phyloP scores from a whole-genome alignment of 2,329 filamentous ascomycete species.

The Rutstroemia sp. region DNA sequence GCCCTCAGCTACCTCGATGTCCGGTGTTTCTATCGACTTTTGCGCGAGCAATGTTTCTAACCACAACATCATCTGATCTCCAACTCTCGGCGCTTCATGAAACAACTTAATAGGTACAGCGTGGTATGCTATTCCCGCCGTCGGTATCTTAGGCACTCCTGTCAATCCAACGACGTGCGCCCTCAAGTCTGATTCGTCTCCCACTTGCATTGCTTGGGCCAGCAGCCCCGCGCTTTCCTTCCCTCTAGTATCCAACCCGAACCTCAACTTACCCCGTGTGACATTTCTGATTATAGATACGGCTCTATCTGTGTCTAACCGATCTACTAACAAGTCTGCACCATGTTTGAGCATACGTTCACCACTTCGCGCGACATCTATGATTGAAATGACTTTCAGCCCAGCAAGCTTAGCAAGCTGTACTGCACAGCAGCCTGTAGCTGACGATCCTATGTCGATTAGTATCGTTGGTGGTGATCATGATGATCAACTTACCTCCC shows the following conservation, averaged over 20 bases:
- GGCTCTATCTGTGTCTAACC: conserved; percentile 57
- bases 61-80: conserved; percentile 57
- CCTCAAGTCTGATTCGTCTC: conserved; percentile 12
- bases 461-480: not conserved
- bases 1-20: conserved; percentile 56
- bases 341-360: conserved; percentile 42
- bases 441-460: conserved; percentile 48
- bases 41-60: conserved; percentile 55
- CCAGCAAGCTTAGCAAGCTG: conserved; percentile 63
- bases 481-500: conserved; percentile 45
- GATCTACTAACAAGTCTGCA: conserved; percentile 62
- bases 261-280: conserved; percentile 50
- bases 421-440: conserved; percentile 57
- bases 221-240: conserved; percentile 54
- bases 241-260: conserved; percentile 62
- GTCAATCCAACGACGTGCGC: conserved; percentile 61
- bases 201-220: conserved; percentile 19
- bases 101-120: conserved; percentile 68
- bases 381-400: conserved; percentile 56
- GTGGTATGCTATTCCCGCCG: conserved; percentile 21
- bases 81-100: conserved; percentile 58
- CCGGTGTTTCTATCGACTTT: conserved; percentile 48
- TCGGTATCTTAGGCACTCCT: conserved; percentile 51
- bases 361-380: conserved; percentile 61
- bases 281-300: conserved; percentile 55